Evolutionary conservation across 306 rosid species (phyloP), one percentile per base, ranked within the genome.

Genomic region (Trifolium repens): DNA sequence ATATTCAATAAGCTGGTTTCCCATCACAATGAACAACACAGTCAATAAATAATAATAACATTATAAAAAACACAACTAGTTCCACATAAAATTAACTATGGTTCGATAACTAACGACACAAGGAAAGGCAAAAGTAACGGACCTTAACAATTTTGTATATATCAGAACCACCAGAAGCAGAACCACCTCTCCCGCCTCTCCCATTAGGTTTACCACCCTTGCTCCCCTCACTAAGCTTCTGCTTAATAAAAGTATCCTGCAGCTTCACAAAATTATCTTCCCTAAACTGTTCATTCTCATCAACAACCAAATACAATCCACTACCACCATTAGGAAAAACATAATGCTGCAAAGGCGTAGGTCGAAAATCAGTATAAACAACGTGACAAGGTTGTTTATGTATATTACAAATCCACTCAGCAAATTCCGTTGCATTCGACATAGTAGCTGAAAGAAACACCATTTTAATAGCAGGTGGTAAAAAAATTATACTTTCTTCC

Each of bases 361-460:
- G 98, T 69, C 98, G 75, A 64, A 94, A 94, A 85, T 94, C 98
- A 1, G 98, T 94, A 79, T 91, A 94, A 71, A 94, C 98, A 30
- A 94, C 98, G 50, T 94, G 98, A 73, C 98, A 94, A 27, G 97
- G 98, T 83, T 94, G 98, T 46, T 88, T 91, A 72, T 91, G 98
- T 62, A 94, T 70, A 79, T 88, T 78, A 83, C 98, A 91, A 61
- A 94, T 94, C 98, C 98, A 94, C 82, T 94, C 97, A 0, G 98
- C 98, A 77, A 94, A 94, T 66, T 94, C 96, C 0, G 98, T 94
- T 4, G 98, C 98, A 79, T 94, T 94, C 0, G 98, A 94, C 97
- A 94, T 94, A 2, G 98, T 94, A 0, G 98, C 98, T 0, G 98
- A 94, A 40, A 94, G 91, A 52, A 94, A 94, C 47, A 91, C 97